Conservation (phyloP, 2,329 filamentous ascomycete species). For the Macrophomina pseudophaseolina region DNA sequence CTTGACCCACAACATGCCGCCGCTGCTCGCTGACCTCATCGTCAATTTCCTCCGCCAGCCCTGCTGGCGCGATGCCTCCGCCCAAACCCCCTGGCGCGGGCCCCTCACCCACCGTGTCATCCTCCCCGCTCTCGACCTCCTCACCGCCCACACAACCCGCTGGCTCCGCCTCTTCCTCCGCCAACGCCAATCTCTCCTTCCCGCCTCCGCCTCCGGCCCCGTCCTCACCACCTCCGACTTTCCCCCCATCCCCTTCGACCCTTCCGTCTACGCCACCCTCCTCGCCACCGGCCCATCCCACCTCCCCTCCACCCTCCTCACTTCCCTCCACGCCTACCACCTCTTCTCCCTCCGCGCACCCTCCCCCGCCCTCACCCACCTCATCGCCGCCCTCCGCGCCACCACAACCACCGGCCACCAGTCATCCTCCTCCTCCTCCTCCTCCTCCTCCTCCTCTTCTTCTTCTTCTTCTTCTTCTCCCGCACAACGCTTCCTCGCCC, state of each 20-base stretch:
- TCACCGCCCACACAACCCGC: constrained; percentile 32
- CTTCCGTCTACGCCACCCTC: constrained; percentile 4
- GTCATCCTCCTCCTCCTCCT: no score
- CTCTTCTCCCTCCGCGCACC: background rate
- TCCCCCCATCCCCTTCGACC: background rate
- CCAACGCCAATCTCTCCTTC: constrained; percentile 27
- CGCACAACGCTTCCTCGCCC: constrained; percentile 33
- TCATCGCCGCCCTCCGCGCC: constrained; percentile 33
- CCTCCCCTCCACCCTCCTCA: no score
- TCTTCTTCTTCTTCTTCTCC: no score
- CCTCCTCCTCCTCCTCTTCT: no score
- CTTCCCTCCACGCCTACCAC: background rate
- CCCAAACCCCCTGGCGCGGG: background rate
- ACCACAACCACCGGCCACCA: constrained; percentile 23
- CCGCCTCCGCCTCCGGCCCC: background rate
- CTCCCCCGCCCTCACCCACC: constrained; percentile 24
- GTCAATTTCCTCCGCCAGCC: background rate
- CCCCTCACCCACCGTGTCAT: constrained; percentile 33
- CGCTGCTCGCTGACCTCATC: background rate
- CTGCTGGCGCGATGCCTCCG: background rate
- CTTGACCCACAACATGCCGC: constrained; percentile 13
- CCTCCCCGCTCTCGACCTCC: constrained; percentile 7
- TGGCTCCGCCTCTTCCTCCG: constrained; percentile 36
- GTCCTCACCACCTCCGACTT: background rate
- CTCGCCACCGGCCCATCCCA: no score